Conservation (phyloP, 192 early-diverging fungal genomes). For the Phlyctochytrium arcticum region DNA sequence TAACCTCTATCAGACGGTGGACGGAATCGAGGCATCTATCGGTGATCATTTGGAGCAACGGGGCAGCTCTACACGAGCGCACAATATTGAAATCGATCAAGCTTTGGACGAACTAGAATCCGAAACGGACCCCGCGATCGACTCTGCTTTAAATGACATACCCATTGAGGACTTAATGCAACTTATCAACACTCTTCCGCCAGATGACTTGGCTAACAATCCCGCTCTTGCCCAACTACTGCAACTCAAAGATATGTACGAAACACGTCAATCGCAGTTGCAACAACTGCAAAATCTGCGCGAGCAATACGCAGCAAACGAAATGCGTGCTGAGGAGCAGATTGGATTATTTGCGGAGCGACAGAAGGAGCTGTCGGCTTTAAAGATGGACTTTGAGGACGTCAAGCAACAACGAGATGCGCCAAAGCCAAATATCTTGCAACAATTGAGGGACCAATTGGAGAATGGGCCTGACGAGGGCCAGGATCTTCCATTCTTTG, state of each 20-base stretch:
- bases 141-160: neutral
- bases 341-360: neutral
- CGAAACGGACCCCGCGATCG: neutral
- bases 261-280: neutral
- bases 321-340: neutral
- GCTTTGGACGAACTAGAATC: neutral
- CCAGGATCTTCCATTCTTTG: neutral
- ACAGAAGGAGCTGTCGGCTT: neutral
- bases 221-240: neutral
- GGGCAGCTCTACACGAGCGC: neutral
- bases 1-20: neutral
- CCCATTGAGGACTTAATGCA: neutral
- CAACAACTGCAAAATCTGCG: neutral
- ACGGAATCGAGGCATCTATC: neutral
- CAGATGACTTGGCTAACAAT: neutral
- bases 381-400: neutral
- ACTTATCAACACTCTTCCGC: neutral
- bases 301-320: neutral
- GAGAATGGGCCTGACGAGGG: neutral
- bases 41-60: neutral
- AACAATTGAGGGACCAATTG: neutral
- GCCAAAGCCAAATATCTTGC: neutral
- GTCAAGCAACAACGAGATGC: neutral
- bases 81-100: neutral
- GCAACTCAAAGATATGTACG: neutral